Conservation (phyloP, 1,284 basidiomycete species). For the Ustilago vetiveriae region DNA sequence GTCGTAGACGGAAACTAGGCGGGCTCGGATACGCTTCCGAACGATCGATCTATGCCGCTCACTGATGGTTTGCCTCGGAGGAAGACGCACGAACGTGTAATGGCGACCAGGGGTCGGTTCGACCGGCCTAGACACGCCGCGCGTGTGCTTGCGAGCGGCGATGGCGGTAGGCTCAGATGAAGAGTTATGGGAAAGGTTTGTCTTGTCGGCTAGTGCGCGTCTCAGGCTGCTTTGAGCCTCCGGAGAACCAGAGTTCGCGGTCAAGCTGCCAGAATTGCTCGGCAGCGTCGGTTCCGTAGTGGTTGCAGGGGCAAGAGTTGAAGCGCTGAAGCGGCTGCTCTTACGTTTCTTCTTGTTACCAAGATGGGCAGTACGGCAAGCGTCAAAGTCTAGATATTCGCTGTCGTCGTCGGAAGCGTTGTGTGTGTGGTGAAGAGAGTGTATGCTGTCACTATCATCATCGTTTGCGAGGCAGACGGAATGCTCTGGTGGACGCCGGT, state of each 20-base stretch:
- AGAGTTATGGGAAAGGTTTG: neutral
- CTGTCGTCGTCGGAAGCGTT: constrained; percentile 25
- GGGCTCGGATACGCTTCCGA: constrained; percentile 22
- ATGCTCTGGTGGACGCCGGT: neutral
- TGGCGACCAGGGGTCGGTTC: neutral
- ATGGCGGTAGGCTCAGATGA: neutral
- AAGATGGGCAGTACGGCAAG: constrained; percentile 35
- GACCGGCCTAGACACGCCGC: neutral
- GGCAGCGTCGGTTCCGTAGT: constrained; percentile 1
- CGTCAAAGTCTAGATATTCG: constrained; percentile 33
- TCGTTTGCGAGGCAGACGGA: neutral
- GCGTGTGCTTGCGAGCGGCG: neutral
- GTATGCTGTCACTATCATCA: constrained; percentile 19
- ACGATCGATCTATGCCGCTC: constrained; percentile 9
- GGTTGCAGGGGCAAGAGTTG: neutral
- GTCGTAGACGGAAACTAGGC: constrained; percentile 11
- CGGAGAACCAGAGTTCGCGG: neutral
- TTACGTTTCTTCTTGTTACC: constrained; percentile 58
- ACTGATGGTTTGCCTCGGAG: constrained; percentile 16
- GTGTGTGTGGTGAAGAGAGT: constrained; percentile 15
- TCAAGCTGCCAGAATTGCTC: neutral
- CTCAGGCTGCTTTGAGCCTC: neutral
- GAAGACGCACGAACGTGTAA: constrained; percentile 3
- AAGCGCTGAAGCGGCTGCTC: constrained; percentile 35
- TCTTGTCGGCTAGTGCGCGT: constrained; percentile 21